Evolutionary conservation across 2,329 filamentous ascomycete species (phyloP).

Genomic region (Phialocephala subalpina): DNA sequence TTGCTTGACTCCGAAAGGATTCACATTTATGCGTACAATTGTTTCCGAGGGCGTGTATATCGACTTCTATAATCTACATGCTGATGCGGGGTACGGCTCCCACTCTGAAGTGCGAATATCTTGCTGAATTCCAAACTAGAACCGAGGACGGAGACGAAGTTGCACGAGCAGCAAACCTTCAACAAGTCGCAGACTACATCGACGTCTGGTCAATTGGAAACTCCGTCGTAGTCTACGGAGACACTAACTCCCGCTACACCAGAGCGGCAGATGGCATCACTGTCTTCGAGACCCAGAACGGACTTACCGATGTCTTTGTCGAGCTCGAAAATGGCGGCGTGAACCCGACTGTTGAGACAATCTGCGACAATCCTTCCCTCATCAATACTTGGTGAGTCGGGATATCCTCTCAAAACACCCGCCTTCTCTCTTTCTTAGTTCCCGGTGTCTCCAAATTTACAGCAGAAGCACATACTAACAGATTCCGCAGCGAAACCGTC

Average conservation of each 20-base stretch:
- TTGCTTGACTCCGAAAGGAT: constrained; percentile 75
- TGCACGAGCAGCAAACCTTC: constrained; percentile 65
- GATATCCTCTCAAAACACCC: no score
- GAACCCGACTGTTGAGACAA: constrained; percentile 50
- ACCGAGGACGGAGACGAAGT: constrained; percentile 58
- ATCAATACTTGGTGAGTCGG: constrained; percentile 58
- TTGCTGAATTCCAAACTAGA: constrained; percentile 2
- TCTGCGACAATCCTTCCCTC: constrained; percentile 66
- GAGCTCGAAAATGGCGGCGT: constrained; percentile 58
- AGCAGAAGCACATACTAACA: no score
- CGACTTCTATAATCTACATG: constrained; percentile 72
- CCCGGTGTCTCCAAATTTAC: no score
- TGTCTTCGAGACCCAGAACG: constrained; percentile 58
- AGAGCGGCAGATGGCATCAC: constrained; percentile 60
- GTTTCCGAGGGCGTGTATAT: constrained; percentile 62
- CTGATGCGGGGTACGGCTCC: constrained; percentile 64
- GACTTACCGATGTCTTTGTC: constrained; percentile 67
- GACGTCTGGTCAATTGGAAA: constrained; percentile 63
- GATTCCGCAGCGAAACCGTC: constrained; percentile 73
- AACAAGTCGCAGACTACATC: constrained; percentile 67
- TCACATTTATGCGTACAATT: constrained; percentile 69
- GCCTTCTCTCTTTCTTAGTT: no score
- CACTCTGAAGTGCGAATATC: constrained; percentile 27
- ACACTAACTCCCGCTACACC: constrained; percentile 72
- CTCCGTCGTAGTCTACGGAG: constrained; percentile 69